Percentiles rank a stretch among this genome's conserved stretches.
Evolutionary conservation across 164 flowering plant genomes (phyloP).

Genomic region (Santalum album): DNA sequence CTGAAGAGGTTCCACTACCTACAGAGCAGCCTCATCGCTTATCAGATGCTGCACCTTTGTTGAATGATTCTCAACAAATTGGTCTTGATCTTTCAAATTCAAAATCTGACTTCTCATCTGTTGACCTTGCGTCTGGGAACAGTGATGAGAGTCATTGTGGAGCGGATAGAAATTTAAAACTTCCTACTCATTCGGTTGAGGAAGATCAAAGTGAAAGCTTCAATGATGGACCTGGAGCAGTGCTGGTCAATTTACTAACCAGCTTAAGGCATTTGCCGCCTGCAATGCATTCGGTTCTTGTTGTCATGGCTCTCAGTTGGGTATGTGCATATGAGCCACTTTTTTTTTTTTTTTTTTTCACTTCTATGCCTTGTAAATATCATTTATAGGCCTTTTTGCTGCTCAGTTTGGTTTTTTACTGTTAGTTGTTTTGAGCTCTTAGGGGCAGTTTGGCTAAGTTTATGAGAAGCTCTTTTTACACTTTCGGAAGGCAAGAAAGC

Average conservation of each 20-base stretch:
- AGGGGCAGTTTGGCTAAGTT: too few relatives aligned
- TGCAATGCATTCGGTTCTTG: slow-evolving; percentile 89
- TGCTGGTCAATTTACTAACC: slow-evolving; percentile 79
- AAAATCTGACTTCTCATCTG: slow-evolving; percentile 16
- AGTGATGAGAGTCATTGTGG: slow-evolving; percentile 14
- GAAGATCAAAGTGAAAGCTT: slow-evolving; percentile 36
- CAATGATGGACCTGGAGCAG: slow-evolving; percentile 86
- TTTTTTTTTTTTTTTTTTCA: slow-evolving; percentile 1
- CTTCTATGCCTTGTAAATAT: too few relatives aligned
- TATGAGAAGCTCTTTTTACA: slow-evolving; percentile 3
- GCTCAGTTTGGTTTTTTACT: neutral
- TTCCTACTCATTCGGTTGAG: slow-evolving; percentile 18
- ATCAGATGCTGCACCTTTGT: slow-evolving; percentile 80
- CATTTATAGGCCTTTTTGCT: neutral
- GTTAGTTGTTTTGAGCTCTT: neutral
- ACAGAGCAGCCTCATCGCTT: slow-evolving; percentile 22
- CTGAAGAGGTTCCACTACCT: slow-evolving; percentile 67
- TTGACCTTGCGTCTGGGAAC: slow-evolving; percentile 14
- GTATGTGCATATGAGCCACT: slow-evolving; percentile 28
- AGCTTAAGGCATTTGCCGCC: slow-evolving; percentile 90
- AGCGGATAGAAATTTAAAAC: slow-evolving; percentile 15
- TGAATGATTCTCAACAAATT: slow-evolving; percentile 41
- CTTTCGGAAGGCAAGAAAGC: too few relatives aligned
- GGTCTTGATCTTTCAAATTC: slow-evolving; percentile 28
- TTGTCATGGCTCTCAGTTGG: slow-evolving; percentile 96